A percentile compares a stretch with the other conserved stretches of the same genome.
Conservation (phyloP, 805 yeast species). For the Vanderwaltozyma verrucispora region DNA sequence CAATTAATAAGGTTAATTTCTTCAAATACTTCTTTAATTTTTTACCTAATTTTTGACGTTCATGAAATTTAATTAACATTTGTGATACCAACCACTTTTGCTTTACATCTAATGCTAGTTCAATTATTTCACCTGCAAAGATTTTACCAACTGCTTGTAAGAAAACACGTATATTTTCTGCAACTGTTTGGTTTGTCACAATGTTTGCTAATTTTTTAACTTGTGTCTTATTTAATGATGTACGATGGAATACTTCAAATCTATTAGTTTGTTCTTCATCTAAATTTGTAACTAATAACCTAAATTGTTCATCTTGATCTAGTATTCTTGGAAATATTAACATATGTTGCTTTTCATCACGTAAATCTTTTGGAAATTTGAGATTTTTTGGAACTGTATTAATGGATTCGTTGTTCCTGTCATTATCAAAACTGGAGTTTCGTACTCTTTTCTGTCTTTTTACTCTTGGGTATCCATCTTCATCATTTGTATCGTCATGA, state of each 20-base stretch:
- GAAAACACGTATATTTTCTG: slow-evolving; percentile 69
- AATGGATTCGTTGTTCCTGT: slow-evolving; percentile 3
- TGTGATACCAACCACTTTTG: slow-evolving; percentile 38
- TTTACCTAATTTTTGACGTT: slow-evolving; percentile 31
- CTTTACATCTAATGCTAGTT: slow-evolving; percentile 67
- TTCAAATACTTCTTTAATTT: slow-evolving; percentile 30
- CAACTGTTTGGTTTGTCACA: slow-evolving; percentile 68
- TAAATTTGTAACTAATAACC: slow-evolving; percentile 59
- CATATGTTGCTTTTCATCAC: slow-evolving; percentile 6
- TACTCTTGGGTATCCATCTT: background rate
- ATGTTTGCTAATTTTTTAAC: slow-evolving; percentile 73
- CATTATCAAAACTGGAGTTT: background rate
- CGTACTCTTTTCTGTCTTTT: slow-evolving; percentile 1
- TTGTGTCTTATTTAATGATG: slow-evolving; percentile 60
- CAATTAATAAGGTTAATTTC: slow-evolving; percentile 24
- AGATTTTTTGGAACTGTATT: slow-evolving; percentile 20
- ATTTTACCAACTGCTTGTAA: slow-evolving; percentile 82
- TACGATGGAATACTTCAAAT: slow-evolving; percentile 78
- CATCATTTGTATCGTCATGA: background rate
- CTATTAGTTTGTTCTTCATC: slow-evolving; percentile 77
- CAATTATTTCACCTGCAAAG: slow-evolving; percentile 82
- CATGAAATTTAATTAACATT: slow-evolving; percentile 30
- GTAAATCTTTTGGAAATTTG: slow-evolving; percentile 20
- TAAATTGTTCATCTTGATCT: slow-evolving; percentile 46
- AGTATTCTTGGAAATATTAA: slow-evolving; percentile 23